Conservation (phyloP, 371 early-diverging fungal species). For the Mortierella sp. region DNA sequence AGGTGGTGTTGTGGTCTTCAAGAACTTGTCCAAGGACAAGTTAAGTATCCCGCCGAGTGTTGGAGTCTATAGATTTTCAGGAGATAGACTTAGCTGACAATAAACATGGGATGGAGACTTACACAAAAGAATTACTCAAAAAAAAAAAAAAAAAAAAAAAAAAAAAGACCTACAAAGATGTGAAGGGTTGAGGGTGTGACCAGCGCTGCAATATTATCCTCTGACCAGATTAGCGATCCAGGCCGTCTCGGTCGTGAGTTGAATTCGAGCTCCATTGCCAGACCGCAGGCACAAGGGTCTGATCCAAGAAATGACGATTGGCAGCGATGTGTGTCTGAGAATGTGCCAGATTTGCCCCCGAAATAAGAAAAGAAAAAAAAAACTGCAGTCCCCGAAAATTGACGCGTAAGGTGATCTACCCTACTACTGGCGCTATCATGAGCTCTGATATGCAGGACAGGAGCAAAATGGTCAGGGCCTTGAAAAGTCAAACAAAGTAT, state of each 20-base stretch:
- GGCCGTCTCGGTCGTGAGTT: slow-evolving; percentile 34
- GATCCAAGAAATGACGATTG: no score
- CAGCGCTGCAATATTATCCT: slow-evolving; percentile 40
- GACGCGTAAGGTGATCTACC: no score
- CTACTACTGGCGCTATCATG: no score
- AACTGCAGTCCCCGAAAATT: no score
- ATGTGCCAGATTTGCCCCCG: no score
- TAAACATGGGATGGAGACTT: not conserved
- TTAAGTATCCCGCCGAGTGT: slow-evolving; percentile 20
- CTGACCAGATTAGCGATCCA: slow-evolving; percentile 48
- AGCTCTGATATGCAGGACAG: no score
- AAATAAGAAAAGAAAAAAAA: no score
- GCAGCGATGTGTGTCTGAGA: no score
- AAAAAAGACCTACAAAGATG: slow-evolving; percentile 23
- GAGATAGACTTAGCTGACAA: not conserved
- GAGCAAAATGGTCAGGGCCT: no score
- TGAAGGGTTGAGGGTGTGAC: slow-evolving; percentile 28
- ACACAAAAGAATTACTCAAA: not conserved
- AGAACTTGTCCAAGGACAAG: slow-evolving; percentile 9
- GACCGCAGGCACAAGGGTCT: no score
- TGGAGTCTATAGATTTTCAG: slow-evolving; percentile 21
- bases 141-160: no score
- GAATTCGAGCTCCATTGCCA: slow-evolving; percentile 37
- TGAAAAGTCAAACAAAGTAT: no score
- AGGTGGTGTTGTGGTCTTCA: slow-evolving; percentile 19